These are phyloP conservation scores for Globisporangium sylvaticum DNA, from an alignment of 352 stramenopile genomes.

Conservation along the genomic window DNA sequence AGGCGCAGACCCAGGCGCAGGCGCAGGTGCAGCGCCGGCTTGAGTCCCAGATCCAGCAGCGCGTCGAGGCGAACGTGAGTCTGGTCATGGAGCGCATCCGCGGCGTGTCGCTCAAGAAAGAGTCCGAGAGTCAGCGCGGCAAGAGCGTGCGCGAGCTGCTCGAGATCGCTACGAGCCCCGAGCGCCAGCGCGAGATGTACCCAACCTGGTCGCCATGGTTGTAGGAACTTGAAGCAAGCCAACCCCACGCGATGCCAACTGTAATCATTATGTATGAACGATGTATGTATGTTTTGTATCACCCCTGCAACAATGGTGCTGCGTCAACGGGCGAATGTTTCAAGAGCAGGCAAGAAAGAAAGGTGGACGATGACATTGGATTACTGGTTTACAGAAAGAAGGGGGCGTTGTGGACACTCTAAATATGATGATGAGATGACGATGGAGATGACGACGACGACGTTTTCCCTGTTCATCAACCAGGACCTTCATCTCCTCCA, in stretches of 20 bases:
- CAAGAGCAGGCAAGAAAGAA: background rate
- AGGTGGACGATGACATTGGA: constrained; percentile 2
- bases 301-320: background rate
- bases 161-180: constrained; percentile 75
- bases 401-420: background rate
- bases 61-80: constrained; percentile 83
- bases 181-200: constrained; percentile 83
- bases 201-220: constrained; percentile 87
- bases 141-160: constrained; percentile 79
- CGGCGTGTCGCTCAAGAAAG: constrained; percentile 75
- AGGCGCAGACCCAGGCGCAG: constrained; percentile 22
- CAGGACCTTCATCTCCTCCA: background rate
- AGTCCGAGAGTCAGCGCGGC: constrained; percentile 53
- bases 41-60: constrained; percentile 78
- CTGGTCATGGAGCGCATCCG: constrained; percentile 78
- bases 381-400: constrained; percentile 9
- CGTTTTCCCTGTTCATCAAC: background rate
- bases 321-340: background rate
- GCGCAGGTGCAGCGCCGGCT: constrained; percentile 48
- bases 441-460: background rate
- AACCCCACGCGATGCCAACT: background rate
- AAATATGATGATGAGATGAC: constrained; percentile 11
- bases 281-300: background rate
- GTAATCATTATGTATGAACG: constrained; percentile 4
- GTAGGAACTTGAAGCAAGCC: constrained; percentile 25